phyloP scores from a whole-genome alignment of 1,139 yeast species.

The Debaryomycetaceae sp. region DNA sequence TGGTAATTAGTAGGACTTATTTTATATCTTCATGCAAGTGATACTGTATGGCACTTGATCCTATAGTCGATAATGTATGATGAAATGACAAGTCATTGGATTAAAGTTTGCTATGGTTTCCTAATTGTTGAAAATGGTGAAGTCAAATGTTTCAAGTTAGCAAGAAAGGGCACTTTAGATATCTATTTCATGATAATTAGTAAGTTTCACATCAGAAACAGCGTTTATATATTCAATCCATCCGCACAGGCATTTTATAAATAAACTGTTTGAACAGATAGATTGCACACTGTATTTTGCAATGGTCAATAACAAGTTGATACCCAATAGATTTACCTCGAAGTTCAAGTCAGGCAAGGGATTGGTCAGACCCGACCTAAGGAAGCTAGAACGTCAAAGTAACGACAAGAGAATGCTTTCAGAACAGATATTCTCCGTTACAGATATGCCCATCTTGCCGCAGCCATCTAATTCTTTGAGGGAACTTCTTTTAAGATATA shows the following conservation, averaged over 20 bases:
- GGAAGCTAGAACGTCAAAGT: not conserved
- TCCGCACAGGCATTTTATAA: not conserved
- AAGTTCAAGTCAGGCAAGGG: constrained; percentile 3
- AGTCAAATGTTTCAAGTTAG: not conserved
- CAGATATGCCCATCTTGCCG: constrained; percentile 8
- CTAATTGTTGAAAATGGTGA: not conserved
- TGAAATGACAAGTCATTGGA: not conserved
- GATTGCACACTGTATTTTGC: not conserved
- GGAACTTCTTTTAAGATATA: constrained; percentile 6
- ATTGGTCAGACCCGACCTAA: not conserved
- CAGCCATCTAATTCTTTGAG: constrained; percentile 7
- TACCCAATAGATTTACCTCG: constrained; percentile 7
- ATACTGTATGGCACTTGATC: not conserved
- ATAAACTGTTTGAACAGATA: not conserved
- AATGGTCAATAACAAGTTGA: constrained; percentile 3
- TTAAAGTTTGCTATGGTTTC: not conserved
- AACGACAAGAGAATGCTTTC: not conserved
- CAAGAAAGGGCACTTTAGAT: not conserved
- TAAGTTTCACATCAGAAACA: not conserved
- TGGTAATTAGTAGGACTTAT: not conserved
- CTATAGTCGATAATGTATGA: not conserved
- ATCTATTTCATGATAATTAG: not conserved
- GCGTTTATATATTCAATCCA: not conserved
- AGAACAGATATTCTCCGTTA: constrained; percentile 6
- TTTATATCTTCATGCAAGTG: not conserved